phyloP scores from a whole-genome alignment of 129 eudicot genomes.

The Flaveria bidentis region DNA sequence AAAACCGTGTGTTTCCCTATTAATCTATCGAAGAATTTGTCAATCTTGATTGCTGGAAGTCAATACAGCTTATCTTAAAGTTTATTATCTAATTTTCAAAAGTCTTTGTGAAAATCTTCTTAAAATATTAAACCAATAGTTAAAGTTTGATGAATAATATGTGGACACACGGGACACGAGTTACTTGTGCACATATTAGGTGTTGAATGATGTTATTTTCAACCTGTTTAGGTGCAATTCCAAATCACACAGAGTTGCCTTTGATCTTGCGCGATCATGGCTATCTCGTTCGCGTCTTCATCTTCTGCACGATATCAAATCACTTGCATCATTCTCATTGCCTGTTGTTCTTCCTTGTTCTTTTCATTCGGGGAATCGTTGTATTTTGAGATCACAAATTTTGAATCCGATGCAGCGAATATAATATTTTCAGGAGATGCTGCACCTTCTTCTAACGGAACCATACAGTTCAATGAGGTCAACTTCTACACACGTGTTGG shows the following conservation, averaged over 20 bases:
- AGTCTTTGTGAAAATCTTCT: not conserved
- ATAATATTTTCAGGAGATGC: conserved; percentile 26
- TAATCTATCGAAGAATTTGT: not conserved
- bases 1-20: not conserved
- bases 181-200: too few relatives aligned
- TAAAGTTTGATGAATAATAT: too few relatives aligned
- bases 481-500: conserved; percentile 15
- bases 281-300: not conserved
- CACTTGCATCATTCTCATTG: not conserved
- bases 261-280: conserved; percentile 1
- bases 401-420: not conserved
- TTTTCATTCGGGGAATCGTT: conserved; percentile 16
- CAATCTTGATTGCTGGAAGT: not conserved
- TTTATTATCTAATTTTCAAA: conserved; percentile 6
- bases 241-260: not conserved
- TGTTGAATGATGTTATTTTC: not conserved
- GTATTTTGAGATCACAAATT: conserved; percentile 13
- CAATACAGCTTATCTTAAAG: not conserved
- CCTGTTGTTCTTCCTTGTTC: not conserved
- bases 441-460: not conserved
- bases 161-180: too few relatives aligned
- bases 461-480: conserved; percentile 14
- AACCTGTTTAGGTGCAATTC: conserved; percentile 28
- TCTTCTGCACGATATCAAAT: not conserved
- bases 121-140: not conserved